Percentiles rank a stretch among this genome's conserved stretches.
phyloP scores from a whole-genome alignment of 2,329 filamentous ascomycete species.

The Claviceps sp. region DNA sequence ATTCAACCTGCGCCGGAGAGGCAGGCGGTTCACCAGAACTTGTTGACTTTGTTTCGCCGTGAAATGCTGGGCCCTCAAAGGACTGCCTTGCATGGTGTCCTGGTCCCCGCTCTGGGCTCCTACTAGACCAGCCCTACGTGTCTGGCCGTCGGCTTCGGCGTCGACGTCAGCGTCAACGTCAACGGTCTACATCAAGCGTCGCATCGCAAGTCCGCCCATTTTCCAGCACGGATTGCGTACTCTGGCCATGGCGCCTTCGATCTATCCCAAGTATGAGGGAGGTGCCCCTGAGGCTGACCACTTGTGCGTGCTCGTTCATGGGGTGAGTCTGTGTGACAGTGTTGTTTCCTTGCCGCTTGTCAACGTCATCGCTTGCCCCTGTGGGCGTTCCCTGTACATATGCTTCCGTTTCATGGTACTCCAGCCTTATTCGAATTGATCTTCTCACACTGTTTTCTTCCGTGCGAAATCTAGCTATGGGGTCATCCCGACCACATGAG shows the following conservation, averaged over 20 bases:
- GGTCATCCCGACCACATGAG: constrained; percentile 64
- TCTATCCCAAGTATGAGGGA: constrained; percentile 26
- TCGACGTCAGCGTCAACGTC: not conserved
- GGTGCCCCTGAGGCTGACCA: constrained; percentile 47
- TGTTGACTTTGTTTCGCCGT: not conserved
- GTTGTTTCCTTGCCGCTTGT: not conserved
- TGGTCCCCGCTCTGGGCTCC: constrained; percentile 6
- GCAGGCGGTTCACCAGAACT: not conserved
- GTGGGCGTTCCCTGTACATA: not conserved
- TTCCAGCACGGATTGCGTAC: constrained; percentile 1
- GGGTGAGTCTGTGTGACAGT: constrained; percentile 35
- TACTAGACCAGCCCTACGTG: constrained; percentile 5
- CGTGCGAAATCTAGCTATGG: constrained; percentile 44
- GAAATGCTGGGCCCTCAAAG: constrained; percentile 3
- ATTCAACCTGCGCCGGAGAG: not conserved
- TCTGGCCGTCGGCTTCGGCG: not conserved
- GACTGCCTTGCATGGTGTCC: constrained; percentile 6
- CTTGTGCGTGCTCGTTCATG: constrained; percentile 65
- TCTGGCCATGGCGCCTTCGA: constrained; percentile 6
- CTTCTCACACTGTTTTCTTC: not conserved
- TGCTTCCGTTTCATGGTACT: not conserved
- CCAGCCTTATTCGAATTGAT: not conserved
- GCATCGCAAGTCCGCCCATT: constrained; percentile 4
- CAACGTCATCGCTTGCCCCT: not conserved
- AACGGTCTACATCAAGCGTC: constrained; percentile 10